phyloP scores from a whole-genome alignment of 345 rosid species.

The Noccaea bulbosa region DNA sequence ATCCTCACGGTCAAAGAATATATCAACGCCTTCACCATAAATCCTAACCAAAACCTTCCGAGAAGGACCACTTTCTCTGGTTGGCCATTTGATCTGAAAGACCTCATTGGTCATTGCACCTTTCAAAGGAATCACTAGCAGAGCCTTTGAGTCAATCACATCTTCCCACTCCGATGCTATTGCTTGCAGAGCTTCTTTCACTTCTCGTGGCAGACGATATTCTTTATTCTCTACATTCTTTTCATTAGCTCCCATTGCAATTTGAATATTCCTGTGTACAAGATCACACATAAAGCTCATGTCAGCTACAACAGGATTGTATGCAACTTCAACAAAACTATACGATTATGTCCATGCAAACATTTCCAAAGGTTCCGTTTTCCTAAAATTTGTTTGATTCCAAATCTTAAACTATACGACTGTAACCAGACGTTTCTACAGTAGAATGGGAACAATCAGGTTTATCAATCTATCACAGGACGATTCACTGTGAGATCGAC shows the following conservation, averaged over 20 bases:
- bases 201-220: slow-evolving; percentile 45
- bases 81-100: slow-evolving; percentile 84
- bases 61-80: slow-evolving; percentile 45
- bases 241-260: slow-evolving; percentile 36
- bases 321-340: too few relatives aligned
- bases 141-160: slow-evolving; percentile 56
- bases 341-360: slow-evolving; percentile 25
- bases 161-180: slow-evolving; percentile 79
- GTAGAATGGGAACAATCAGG: neutral
- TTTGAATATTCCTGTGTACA: neutral
- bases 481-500: slow-evolving; percentile 8
- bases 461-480: slow-evolving; percentile 3
- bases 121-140: slow-evolving; percentile 66
- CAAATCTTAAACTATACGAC: neutral
- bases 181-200: slow-evolving; percentile 58
- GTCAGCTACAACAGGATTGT: too few relatives aligned
- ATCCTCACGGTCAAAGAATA: slow-evolving; percentile 74
- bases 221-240: slow-evolving; percentile 36
- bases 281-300: slow-evolving; percentile 12
- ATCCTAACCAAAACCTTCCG: slow-evolving; percentile 73
- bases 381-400: neutral
- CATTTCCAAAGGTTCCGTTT: slow-evolving; percentile 7
- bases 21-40: slow-evolving; percentile 90
- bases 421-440: neutral
- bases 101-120: slow-evolving; percentile 98